Base-by-base conservation (phyloP, 768 basidiomycete species). In the Cantharellus anzutake region DNA sequence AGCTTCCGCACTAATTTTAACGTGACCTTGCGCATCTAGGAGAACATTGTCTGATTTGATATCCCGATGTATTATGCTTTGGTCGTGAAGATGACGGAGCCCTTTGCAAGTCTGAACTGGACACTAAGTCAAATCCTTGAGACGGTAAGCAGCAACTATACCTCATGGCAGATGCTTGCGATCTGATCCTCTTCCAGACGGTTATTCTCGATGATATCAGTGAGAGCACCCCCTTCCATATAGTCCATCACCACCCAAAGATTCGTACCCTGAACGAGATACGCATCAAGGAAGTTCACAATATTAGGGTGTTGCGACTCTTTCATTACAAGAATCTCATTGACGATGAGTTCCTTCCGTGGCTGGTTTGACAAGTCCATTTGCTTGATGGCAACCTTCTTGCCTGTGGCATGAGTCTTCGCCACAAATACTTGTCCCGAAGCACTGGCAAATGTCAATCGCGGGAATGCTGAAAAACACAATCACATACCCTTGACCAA, bases 241-340 rank as follows among this genome's bases (percentile, higher is more conserved):
- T 88, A 94, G 73, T 97, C 92, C 92, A 94, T 97, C 61, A 94
- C 91, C 51, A 96, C 91, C 92, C 92, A 97, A 34, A 96, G 79
- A 68, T 94, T 91, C 58, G 78, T 84, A 68, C 76, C 83, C 72
- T 85, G 86, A 58, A 96, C 80, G 51, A 97, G 78, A 70, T 92
- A 96, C 34, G 87, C 81, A 3, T 94, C 87, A 48, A 94, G 72
- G 72, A 89, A 97, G 72, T 94, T 94, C 74, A 97, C 92, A 60
- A 97, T 93, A 67, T 96, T 97, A 39, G 91, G 89, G 69, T 96
- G 92, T 63, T 92, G 89, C 37, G 88, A 91, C 71, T 93, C 96
- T 70, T 92, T 94, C 94, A 99, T 98, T 65, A 99, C 96, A 62
- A 97, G 75, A 65, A 96, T 97, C 71, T 97, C 92, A 66, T 97